phyloP scores from a whole-genome alignment of 78 protist genomes.

The slime mould (Dictyostelium discoideum) region DNA sequence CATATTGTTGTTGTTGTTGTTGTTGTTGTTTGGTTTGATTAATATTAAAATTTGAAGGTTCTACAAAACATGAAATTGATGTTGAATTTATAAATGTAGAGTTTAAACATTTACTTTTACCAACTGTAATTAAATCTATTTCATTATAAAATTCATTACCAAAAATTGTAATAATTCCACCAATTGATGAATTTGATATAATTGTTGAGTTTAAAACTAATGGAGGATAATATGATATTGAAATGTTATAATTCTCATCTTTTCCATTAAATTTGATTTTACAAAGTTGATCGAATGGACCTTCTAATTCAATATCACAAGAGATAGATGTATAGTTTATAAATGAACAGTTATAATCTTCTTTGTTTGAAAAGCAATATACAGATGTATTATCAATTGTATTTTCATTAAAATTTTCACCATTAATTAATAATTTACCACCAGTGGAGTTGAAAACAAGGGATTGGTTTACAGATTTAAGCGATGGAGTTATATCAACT shows the following conservation, averaged over 20 bases:
- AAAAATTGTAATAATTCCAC: neutral
- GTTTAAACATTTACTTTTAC: neutral
- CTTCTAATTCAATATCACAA: neutral
- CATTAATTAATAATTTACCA: neutral
- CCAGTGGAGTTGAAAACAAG: neutral
- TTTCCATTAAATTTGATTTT: neutral
- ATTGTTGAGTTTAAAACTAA: neutral
- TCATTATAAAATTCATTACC: neutral
- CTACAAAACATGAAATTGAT: neutral
- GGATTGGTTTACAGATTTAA: neutral
- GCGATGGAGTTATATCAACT: neutral
- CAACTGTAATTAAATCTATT: neutral
- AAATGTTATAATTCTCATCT: neutral
- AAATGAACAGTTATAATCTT: neutral
- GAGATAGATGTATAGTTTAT: neutral
- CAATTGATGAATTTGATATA: neutral
- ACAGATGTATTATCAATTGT: neutral
- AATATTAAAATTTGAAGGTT: neutral
- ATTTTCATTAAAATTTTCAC: neutral
- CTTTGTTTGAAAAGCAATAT: neutral
- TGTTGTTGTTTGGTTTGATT: neutral
- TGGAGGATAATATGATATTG: neutral
- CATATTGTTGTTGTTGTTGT: neutral
- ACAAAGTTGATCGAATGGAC: neutral
- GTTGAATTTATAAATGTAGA: neutral